Evolutionary conservation across 1,284 basidiomycete species (phyloP).

Genomic region (Cryptococcus wingfieldii): DNA sequence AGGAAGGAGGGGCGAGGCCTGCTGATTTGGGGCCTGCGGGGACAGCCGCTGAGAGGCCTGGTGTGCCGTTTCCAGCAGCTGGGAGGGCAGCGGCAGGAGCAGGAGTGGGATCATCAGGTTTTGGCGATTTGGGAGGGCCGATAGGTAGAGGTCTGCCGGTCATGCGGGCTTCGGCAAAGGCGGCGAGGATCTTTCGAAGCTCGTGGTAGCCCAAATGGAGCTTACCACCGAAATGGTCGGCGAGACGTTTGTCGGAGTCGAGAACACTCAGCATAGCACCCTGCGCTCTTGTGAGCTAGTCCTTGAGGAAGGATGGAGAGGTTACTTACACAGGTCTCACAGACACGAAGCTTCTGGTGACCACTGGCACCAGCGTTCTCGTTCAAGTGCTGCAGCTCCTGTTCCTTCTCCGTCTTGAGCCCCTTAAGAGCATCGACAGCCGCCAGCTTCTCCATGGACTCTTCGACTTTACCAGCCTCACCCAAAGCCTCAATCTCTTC

Average conservation of each 20-base stretch:
- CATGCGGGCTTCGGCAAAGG: slow-evolving; percentile 82
- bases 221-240: slow-evolving; percentile 99
- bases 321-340: slow-evolving; percentile 79
- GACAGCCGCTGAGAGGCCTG: slow-evolving; percentile 15
- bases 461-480: slow-evolving; percentile 96
- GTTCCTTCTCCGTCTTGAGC: slow-evolving; percentile 95
- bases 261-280: slow-evolving; percentile 94
- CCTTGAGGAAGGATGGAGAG: background rate
- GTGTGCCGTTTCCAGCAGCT: slow-evolving; percentile 34
- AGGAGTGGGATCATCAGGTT: slow-evolving; percentile 25
- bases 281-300: slow-evolving; percentile 8
- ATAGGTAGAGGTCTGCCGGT: slow-evolving; percentile 58
- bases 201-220: slow-evolving; percentile 99
- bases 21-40: slow-evolving; percentile 7
- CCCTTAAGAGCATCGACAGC: slow-evolving; percentile 96
- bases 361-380: slow-evolving; percentile 98
- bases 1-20: background rate
- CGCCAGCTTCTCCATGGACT: slow-evolving; percentile 94
- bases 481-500: slow-evolving; percentile 96
- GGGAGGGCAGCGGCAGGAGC: slow-evolving; percentile 15
- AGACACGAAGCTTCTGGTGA: slow-evolving; percentile 97
- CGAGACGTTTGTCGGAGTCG: slow-evolving; percentile 96
- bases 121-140: slow-evolving; percentile 50
- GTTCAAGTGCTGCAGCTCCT: slow-evolving; percentile 91
- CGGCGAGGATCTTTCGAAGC: slow-evolving; percentile 83